Evolutionary conservation across 202 grass and related monocot species (phyloP).

Genomic region (Setaria italica): DNA sequence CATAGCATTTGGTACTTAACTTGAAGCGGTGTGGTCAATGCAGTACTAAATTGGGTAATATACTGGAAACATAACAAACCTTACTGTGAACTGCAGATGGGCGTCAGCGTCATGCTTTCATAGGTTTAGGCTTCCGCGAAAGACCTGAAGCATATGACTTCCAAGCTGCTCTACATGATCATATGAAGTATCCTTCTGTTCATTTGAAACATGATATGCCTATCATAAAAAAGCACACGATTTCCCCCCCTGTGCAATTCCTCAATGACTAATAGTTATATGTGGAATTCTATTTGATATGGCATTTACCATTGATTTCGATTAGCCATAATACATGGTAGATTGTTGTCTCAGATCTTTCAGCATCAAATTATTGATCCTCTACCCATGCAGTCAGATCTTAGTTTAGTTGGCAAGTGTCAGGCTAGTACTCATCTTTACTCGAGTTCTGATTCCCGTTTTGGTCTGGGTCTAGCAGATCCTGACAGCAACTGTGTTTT

Average conservation of each 20-base stretch:
- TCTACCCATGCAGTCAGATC: constrained; percentile 12
- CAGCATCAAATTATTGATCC: background rate
- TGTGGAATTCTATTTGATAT: constrained; percentile 7
- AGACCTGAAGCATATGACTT: constrained; percentile 99
- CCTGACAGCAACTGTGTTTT: background rate
- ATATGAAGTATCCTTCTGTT: constrained; percentile 92
- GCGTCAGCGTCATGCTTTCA: constrained; percentile 90
- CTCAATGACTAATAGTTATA: background rate
- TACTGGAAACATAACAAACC: constrained; percentile 40
- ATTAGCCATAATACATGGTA: background rate
- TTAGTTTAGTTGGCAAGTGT: background rate
- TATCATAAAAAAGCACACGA: constrained; percentile 4
- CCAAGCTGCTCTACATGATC: constrained; percentile 97
- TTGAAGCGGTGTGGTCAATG: constrained; percentile 24
- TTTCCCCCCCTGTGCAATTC: constrained; percentile 12
- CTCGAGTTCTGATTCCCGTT: too few species aligned
- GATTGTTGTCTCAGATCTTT: constrained; percentile 4
- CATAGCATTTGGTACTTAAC: constrained; percentile 25
- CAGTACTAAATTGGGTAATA: constrained; percentile 19
- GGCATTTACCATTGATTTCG: background rate
- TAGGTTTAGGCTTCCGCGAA: constrained; percentile 97
- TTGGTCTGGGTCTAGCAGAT: too few species aligned
- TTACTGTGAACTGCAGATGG: constrained; percentile 63
- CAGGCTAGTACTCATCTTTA: too few species aligned
- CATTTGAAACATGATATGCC: constrained; percentile 28